Evolutionary conservation across 192 early-diverging fungal species (phyloP), one percentile per base, ranked within the genome.

Genomic region (Entomortierella parvispora): DNA sequence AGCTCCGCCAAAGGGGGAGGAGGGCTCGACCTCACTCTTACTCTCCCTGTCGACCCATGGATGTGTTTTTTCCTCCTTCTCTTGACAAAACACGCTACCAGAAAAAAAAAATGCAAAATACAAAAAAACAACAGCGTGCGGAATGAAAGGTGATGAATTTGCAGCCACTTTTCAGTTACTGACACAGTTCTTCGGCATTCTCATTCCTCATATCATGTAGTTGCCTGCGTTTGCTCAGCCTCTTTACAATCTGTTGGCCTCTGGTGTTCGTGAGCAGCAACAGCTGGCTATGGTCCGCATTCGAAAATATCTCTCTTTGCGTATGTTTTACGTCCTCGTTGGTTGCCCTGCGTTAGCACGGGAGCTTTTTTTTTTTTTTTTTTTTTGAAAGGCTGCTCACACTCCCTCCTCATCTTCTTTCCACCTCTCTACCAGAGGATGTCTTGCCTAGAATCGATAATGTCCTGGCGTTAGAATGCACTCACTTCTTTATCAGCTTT

Each of bases 401-500:
- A 12, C 28, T 25, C 51, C 18, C 32, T 31, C 28, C n/a, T 53
- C 4, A 1, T 18, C 28, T 14, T 26, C 11, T 28, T 52, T 26
- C 44, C 44, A 45, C 44, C 44, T 45, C 14, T 45, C 44, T 45
- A 45, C 14, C 44, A 77, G 74, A 77, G 74, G 74, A 77, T 63
- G 74, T 77, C 5, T 31, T 77, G 52, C 74, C 74, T 25, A 67
- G 74, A 28, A 77, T 77, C 28, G 74, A 77, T 45, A 68, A 77
- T 47, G 74, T 77, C 31, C 64, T 77, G 14, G 74, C 74, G 25
- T 40, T 77, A 22, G 74, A 77, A n/a, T 68, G 65, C 56, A 47
- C 62, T 20, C 40, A 66, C 48, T 68, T 77, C 44, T 77, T 77
- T 28, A 77, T 77, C 17, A 33, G 60, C 17, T 77, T 77, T 18